Conservation (phyloP, 2,329 filamentous ascomycete genomes). For the Ophiosphaerella korrae region DNA sequence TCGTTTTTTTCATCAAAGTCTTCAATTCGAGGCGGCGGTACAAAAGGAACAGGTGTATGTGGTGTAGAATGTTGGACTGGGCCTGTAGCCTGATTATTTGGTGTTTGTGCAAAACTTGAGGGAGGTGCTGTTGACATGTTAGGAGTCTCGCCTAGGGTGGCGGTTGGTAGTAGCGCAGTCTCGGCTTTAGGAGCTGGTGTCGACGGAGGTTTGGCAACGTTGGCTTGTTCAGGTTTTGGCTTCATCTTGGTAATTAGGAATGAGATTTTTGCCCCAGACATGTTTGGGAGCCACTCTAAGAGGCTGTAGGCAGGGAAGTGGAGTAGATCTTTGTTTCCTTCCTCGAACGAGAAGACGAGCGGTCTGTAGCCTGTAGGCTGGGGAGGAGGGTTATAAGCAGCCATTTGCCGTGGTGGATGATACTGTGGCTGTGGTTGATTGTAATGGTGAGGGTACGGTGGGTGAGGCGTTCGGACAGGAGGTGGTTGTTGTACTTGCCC, state of each 20-base stretch:
- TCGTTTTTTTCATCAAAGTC: conserved; percentile 54
- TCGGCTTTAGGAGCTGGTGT: conserved; percentile 34
- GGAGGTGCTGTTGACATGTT: conserved; percentile 9
- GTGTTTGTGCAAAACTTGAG: conserved; percentile 9
- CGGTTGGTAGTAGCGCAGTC: neutral
- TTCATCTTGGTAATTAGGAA: conserved; percentile 77
- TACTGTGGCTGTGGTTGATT: conserved; percentile 27
- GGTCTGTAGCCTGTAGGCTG: conserved; percentile 49
- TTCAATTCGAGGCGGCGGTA: conserved; percentile 40
- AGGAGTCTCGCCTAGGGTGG: conserved; percentile 9
- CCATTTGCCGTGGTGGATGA: conserved; percentile 26
- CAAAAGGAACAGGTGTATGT: conserved; percentile 19
- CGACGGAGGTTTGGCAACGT: conserved; percentile 39
- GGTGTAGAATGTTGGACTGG: conserved; percentile 19
- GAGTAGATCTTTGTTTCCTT: conserved; percentile 70
- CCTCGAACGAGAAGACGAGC: conserved; percentile 46
- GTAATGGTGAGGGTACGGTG: conserved; percentile 29
- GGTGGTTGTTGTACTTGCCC: conserved; percentile 24
- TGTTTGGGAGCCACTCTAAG: conserved; percentile 67
- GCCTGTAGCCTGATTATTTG: conserved; percentile 9
- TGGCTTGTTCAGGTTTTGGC: conserved; percentile 44
- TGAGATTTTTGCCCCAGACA: conserved; percentile 70
- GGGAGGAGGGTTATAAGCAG: conserved; percentile 47
- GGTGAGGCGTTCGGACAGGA: conserved; percentile 21
- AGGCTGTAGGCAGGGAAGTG: conserved; percentile 80